phyloP scores from a whole-genome alignment of 2,329 filamentous ascomycete species.

The Aspergillus tanneri region DNA sequence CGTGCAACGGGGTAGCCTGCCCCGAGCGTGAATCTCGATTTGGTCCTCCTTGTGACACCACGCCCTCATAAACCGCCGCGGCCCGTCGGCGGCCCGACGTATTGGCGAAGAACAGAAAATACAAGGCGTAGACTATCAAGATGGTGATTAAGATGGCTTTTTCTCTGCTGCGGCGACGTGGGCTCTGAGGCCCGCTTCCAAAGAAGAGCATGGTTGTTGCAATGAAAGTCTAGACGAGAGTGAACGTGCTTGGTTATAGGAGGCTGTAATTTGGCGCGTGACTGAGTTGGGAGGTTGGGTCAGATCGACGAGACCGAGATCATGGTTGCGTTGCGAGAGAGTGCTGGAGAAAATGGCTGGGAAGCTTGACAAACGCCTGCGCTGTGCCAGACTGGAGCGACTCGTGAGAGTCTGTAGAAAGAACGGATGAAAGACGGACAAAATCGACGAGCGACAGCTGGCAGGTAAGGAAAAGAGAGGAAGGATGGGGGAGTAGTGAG shows the following conservation, averaged over 20 bases:
- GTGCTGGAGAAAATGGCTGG: too few species aligned
- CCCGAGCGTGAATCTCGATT: conserved; percentile 18
- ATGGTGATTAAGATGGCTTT: conserved; percentile 37
- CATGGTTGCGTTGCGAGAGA: neutral
- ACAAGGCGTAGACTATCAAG: conserved; percentile 33
- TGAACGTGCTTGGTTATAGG: neutral
- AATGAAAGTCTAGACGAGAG: neutral
- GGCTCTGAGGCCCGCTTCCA: conserved; percentile 33
- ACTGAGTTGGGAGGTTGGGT: neutral
- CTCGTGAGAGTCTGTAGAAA: neutral
- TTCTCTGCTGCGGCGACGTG: conserved; percentile 35
- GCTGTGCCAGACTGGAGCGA: too few species aligned
- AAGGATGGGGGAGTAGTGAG: too few species aligned
- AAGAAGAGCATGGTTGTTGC: conserved; percentile 33
- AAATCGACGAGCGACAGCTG: too few species aligned
- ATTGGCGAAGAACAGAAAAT: conserved; percentile 34
- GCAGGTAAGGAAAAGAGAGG: too few species aligned
- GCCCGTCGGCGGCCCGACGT: conserved; percentile 12
- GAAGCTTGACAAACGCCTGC: too few species aligned
- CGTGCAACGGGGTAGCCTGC: conserved; percentile 17
- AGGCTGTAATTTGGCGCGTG: neutral
- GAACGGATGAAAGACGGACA: neutral
- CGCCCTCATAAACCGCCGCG: conserved; percentile 12
- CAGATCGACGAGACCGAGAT: neutral
- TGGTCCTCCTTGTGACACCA: conserved; percentile 9